Evolutionary conservation across 768 basidiomycete genomes (phyloP), one percentile per base, ranked within the genome.

Genomic region (Lactarius tabidus): DNA sequence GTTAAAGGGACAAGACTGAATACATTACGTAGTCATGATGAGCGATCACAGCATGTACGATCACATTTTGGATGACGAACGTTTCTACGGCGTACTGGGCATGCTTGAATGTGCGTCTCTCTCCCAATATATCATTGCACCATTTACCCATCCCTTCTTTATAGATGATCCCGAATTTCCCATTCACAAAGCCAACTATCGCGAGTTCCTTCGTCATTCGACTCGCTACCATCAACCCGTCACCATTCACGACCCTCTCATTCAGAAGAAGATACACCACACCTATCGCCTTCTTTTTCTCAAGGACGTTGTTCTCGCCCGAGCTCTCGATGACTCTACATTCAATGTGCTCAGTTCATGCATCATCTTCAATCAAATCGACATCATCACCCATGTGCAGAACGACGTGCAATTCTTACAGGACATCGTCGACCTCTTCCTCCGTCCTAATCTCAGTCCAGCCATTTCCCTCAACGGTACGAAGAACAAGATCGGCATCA

Each of bases 291-390:
- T 99, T 8, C 93, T 94, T 73, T 98, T 94, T 77, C 88, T 99
- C 72, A 98, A 98, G 75, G 97, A 99, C 74, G 96, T 99, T 64
- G 93, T 99, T 48, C 90, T 99, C 57, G 93, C 95, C 0, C 89
- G 97, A 20, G 88, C 89, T 1, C 84, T 98, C 57, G 97, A 99
- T 71, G 97, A 99, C 75, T 90, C 92, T 2, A 98, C 95, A 0
- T 96, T 98, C 82, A 94, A 93, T 72, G 93, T 97, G 71, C 85
- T 98, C 73, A 98, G 95, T 77, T 95, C 93, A 2, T 92, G 92
- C 77, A 94, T 99, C 75, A 93, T 98, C 73, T 98, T 95, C 84
- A 97, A 98, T 78, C 96, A 99, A 75, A 94, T 96, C 71, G 97
- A 99, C 76, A 98, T 99, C 72, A 95, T 99, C 72, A 85, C 82